Conservation (phyloP, 176 grass and related monocot species). For the Zea luxurians region DNA sequence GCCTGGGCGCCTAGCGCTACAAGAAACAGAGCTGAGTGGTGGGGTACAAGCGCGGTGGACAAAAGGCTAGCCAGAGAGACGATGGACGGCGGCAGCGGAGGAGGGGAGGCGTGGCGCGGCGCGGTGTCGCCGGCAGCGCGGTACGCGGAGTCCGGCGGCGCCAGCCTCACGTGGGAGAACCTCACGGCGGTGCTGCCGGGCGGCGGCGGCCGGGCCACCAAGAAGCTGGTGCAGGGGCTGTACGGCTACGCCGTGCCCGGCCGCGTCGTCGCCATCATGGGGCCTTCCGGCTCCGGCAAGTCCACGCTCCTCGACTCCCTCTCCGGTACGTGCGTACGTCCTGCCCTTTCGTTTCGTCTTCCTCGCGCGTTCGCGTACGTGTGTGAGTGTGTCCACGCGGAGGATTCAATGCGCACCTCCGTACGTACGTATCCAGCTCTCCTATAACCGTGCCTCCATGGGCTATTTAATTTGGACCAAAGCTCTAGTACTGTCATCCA, state of each 20-base stretch:
- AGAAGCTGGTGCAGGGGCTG: constrained; percentile 76
- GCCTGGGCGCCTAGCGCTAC: background rate
- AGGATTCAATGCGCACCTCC: background rate
- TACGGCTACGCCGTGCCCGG: constrained; percentile 88
- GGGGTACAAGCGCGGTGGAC: background rate
- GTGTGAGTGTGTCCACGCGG: background rate
- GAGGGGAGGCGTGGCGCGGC: constrained; percentile 37
- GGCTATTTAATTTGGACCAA: constrained; percentile 7
- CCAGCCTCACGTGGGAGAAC: constrained; percentile 96
- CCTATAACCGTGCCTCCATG: background rate
- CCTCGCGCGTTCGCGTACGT: background rate
- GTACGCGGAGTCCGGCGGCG: constrained; percentile 43
- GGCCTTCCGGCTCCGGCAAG: constrained; percentile 94
- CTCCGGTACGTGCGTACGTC: constrained; percentile 38
- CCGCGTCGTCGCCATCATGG: constrained; percentile 90
- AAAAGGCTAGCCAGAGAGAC: background rate
- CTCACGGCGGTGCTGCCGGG: constrained; percentile 81
- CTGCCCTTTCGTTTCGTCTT: background rate
- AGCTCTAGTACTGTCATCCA: background rate
- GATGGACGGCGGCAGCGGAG: constrained; percentile 31
- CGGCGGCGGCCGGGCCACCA: constrained; percentile 54
- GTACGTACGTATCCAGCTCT: background rate
- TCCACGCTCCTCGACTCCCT: constrained; percentile 96
- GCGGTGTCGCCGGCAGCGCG: constrained; percentile 48
- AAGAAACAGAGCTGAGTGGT: background rate